Evolutionary conservation across 2,329 filamentous ascomycete genomes (phyloP).

Genomic region (Colletotrichum destructivum): DNA sequence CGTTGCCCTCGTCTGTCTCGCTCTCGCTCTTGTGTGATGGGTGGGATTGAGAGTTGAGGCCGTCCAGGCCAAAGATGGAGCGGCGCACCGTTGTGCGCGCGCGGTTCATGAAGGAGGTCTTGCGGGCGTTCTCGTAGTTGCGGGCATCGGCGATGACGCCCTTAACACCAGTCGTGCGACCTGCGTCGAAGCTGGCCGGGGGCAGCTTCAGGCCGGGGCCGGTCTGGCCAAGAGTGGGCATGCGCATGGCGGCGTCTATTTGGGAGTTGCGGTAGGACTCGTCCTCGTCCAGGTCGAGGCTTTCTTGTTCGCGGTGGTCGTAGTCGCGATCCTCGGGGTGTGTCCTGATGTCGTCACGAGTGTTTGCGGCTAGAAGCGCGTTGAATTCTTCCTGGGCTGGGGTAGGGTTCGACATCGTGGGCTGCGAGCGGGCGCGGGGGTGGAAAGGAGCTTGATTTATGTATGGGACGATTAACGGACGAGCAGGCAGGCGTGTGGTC

Average conservation of each 20-base stretch:
- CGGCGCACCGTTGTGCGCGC: slow-evolving; percentile 65
- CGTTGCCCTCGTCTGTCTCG: slow-evolving; percentile 59
- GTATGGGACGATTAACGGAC: slow-evolving; percentile 48
- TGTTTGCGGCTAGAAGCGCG: slow-evolving; percentile 72
- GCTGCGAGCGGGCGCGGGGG: slow-evolving; percentile 41
- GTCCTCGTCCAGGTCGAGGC: slow-evolving; percentile 67
- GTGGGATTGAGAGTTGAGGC: slow-evolving; percentile 41
- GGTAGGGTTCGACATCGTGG: slow-evolving; percentile 69
- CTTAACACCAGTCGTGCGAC: slow-evolving; percentile 85
- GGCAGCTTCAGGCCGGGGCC: slow-evolving; percentile 72
- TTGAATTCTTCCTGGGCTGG: slow-evolving; percentile 79
- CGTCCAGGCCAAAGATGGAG: slow-evolving; percentile 68
- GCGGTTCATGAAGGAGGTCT: slow-evolving; percentile 67
- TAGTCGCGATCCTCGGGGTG: slow-evolving; percentile 74
- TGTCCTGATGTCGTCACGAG: slow-evolving; percentile 56
- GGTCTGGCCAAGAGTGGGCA: slow-evolving; percentile 66
- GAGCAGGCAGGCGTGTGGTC: slow-evolving; percentile 36
- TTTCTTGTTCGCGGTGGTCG: slow-evolving; percentile 53
- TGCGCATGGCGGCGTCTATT: slow-evolving; percentile 77
- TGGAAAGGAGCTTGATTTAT: slow-evolving; percentile 52
- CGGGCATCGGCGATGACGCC: slow-evolving; percentile 89
- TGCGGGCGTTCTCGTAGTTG: slow-evolving; percentile 79
- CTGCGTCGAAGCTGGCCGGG: slow-evolving; percentile 74
- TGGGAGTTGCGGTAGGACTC: slow-evolving; percentile 66
- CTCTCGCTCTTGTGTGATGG: slow-evolving; percentile 60